phyloP scores from a whole-genome alignment of 2,329 filamentous ascomycete species.

The Fusarium heterosporum region DNA sequence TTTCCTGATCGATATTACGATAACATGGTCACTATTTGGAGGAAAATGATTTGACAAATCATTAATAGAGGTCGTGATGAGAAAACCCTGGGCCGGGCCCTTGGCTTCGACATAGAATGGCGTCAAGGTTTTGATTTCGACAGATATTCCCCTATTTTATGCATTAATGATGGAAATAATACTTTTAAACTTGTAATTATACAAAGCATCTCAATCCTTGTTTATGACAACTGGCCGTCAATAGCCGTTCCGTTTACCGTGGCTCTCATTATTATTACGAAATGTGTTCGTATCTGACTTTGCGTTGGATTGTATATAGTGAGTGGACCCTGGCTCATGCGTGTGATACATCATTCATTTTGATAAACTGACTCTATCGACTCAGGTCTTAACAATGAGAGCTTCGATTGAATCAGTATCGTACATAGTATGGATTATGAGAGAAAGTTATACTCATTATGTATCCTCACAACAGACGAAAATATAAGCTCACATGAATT shows the following conservation, averaged over 20 bases:
- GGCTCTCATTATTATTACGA: background rate
- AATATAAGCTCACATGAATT: background rate
- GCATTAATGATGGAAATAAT: constrained; percentile 24
- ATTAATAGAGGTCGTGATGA: constrained; percentile 1
- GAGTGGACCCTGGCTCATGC: background rate
- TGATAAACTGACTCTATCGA: too few species aligned
- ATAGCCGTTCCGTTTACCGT: background rate
- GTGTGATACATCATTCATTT: background rate
- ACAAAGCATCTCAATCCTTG: background rate
- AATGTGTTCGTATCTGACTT: background rate
- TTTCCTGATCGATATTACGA: background rate
- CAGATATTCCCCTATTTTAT: constrained; percentile 20
- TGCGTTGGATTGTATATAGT: background rate
- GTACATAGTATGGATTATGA: too few species aligned
- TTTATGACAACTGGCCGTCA: background rate
- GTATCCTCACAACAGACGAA: too few species aligned
- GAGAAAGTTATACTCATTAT: too few species aligned
- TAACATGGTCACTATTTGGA: background rate
- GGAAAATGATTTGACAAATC: background rate
- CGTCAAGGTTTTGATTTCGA: constrained; percentile 7
- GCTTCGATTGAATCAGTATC: too few species aligned
- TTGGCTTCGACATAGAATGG: constrained; percentile 22
- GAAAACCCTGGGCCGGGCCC: background rate
- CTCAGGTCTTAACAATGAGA: too few species aligned
- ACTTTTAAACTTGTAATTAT: background rate